phyloP scores from a whole-genome alignment of 2,329 filamentous ascomycete genomes.

The Tolypocladium ophioglossoides region DNA sequence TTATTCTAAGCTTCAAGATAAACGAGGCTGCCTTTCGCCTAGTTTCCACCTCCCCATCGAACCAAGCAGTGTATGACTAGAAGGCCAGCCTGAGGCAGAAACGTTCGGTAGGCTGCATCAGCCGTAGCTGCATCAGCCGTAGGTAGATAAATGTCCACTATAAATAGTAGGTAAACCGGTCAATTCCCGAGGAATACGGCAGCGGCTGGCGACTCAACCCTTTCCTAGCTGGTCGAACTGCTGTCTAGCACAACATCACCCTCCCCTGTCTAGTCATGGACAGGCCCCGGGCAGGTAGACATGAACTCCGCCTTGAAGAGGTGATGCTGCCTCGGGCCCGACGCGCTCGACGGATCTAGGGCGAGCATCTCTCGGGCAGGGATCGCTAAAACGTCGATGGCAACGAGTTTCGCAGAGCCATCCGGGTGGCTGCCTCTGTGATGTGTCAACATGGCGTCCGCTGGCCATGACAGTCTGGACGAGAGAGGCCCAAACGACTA shows the following conservation, averaged over 20 bases:
- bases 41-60: neutral
- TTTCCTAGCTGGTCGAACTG: neutral
- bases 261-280: neutral
- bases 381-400: neutral
- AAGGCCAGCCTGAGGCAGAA: neutral
- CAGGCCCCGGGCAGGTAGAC: neutral
- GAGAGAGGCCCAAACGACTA: conserved; percentile 18
- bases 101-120: neutral
- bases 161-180: neutral
- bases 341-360: neutral
- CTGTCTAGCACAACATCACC: neutral
- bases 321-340: neutral
- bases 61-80: neutral
- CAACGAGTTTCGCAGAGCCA: neutral
- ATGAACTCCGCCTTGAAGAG: neutral
- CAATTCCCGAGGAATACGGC: neutral
- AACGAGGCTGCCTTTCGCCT: neutral
- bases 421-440: neutral
- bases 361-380: neutral
- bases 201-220: neutral
- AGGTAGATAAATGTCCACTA: neutral
- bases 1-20: neutral
- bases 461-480: neutral
- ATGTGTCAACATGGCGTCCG: neutral
- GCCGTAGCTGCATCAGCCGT: neutral